Conservation (phyloP, 768 basidiomycete genomes). For the Suillus spraguei region DNA sequence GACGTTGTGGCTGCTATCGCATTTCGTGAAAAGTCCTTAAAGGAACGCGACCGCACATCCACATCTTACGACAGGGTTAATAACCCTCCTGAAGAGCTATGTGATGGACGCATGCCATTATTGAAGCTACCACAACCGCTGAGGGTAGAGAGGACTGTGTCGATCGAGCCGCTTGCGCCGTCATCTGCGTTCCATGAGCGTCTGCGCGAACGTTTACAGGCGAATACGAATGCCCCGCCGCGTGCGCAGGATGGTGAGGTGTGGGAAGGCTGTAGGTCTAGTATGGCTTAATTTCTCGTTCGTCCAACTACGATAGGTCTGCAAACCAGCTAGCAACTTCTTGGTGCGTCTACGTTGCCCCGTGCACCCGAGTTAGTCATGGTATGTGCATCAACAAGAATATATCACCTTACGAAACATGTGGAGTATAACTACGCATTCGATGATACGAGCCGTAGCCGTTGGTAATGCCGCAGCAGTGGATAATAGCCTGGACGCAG, state of each 20-base stretch:
- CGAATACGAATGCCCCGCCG: conserved; percentile 27
- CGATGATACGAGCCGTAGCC: neutral
- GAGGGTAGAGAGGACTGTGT: conserved; percentile 42
- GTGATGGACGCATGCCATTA: conserved; percentile 42
- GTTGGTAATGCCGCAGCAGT: neutral
- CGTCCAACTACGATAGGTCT: neutral
- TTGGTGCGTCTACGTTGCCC: neutral
- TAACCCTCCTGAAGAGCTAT: conserved; percentile 22
- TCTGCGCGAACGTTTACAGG: conserved; percentile 64
- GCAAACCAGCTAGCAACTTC: neutral
- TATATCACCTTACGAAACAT: neutral
- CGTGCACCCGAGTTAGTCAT: neutral
- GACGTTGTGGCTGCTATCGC: conserved; percentile 86
- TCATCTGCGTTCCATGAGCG: conserved; percentile 85
- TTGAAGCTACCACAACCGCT: conserved; percentile 28
- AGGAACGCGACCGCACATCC: conserved; percentile 40
- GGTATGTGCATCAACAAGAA: neutral
- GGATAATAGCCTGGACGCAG: neutral
- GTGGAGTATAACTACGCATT: neutral
- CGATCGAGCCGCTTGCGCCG: conserved; percentile 86
- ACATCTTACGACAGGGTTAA: conserved; percentile 10
- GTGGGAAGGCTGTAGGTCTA: conserved; percentile 33
- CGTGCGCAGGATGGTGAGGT: conserved; percentile 27
- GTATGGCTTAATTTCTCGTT: too few relatives aligned
- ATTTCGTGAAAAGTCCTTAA: conserved; percentile 81